Evolutionary conservation across 1,139 yeast genomes (phyloP), one percentile per base, ranked within the genome.

Genomic region (Saccharomyces hybrid): DNA sequence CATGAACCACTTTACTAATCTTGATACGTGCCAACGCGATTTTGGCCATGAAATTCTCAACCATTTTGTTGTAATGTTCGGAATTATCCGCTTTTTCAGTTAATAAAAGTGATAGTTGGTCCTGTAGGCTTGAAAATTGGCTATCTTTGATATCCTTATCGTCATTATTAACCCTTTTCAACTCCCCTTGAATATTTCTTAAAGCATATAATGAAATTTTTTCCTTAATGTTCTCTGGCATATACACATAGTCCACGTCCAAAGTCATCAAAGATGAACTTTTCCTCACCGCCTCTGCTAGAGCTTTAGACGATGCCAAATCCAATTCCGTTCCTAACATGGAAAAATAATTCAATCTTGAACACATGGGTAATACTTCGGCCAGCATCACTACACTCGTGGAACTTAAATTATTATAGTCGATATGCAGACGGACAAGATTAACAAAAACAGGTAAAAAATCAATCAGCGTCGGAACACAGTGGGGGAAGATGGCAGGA

Each of bases 171-270:
- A 62, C 60, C 31, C 54, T 61, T 25, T 57, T 58, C 11, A 72
- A 60, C 55, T 67, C 70, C 50, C 67, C 72, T 63, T 86, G 89
- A 83, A 85, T 82, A 65, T 86, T 86, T 62, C 83, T 78, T 82
- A 86, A 83, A 2, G 88, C 78, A 62, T 83, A 81, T 46, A 86
- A 70, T 1, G 89, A 87, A 52, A 85, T 75, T 58, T 77, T 77
- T 56, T 84, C 85, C 61, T 77, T 82, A 58, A 79, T 74, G 48
- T 78, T 75, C 38, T 70, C 67, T 2, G 83, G 76, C 49, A 85
- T 75, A 52, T 75, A 70, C 46, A 78, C 82, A 60, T 78, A 80
- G 61, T 86, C 88, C 50, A 85, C 70, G 58, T 84, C 89, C 50
- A 86, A 64, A 0, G 86, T 81, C 60, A 79, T 80, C n/a, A 86